Evolutionary conservation across 495 filamentous ascomycete genomes (phyloP).

Genomic region (Usnea hakonensis): DNA sequence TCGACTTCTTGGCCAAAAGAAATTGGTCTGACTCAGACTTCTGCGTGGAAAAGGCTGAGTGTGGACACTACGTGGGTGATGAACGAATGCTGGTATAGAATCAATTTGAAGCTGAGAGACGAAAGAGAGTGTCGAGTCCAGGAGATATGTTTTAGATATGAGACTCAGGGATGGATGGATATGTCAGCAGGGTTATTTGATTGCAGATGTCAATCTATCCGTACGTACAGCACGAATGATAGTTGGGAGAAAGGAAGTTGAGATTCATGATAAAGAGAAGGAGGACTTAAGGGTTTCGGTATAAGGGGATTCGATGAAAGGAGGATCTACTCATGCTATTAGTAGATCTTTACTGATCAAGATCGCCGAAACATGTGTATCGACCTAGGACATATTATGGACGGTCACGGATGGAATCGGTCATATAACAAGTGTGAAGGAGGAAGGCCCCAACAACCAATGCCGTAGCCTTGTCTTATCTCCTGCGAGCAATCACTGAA

Average conservation of each 20-base stretch:
- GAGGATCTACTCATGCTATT: neutral
- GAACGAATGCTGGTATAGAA: neutral
- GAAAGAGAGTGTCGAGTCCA: neutral
- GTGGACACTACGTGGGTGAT: neutral
- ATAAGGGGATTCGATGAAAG: too few relatives aligned
- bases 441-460: neutral
- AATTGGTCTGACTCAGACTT: neutral
- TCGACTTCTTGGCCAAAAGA: too few relatives aligned
- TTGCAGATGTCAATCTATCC: neutral
- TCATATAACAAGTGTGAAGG: too few relatives aligned
- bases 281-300: too few relatives aligned
- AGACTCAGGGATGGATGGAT: neutral
- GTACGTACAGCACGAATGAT: neutral
- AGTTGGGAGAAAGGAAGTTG: neutral
- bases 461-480: neutral
- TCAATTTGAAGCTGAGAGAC: neutral
- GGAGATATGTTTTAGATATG: neutral
- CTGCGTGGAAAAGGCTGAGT: neutral
- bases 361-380: neutral
- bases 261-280: neutral
- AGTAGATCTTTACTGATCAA: neutral
- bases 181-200: neutral
- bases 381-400: neutral
- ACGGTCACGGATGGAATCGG: neutral
- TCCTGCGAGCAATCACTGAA: neutral